Evolutionary conservation across 305 asterid species (phyloP), one percentile per base, ranked within the genome.

Genomic region (Fraxinus nigra): DNA sequence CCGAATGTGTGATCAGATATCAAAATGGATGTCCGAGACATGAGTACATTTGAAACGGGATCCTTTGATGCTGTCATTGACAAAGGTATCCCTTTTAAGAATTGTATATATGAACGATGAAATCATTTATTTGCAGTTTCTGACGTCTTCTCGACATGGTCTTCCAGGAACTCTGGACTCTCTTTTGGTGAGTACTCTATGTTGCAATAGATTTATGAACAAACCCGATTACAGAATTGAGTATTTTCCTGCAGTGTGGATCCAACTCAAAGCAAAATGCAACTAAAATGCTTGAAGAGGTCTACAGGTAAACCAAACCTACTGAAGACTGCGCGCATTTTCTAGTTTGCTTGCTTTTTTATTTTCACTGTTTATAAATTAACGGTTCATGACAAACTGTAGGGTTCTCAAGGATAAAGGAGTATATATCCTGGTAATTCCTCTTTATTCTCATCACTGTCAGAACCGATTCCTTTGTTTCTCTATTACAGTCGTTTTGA

Each of bases 391-490:
- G 88, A 84, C 87, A 86, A 89, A 89, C 86, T 88, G 87, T 92
- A 93, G 96, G 97, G 95, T 93, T 76, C 94, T 93, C 81, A 88
- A 92, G 93, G 92, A 93, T 86, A 86, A 90, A 85, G 96, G 97
- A 89, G 90, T 88, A 43, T 93, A 93, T 81, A 84, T 93, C 86
- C 93, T 93, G 92, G 97, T 92, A 91, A 85, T 34, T 77, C 54
- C 40, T 22, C 73, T 79, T 14, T 20, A 65, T 84, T 80, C 76
- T 81, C 37, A 14, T 77, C 38, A 78, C 79, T 73, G 77, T 35
- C 30, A 70, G 32, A 40, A 65, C 30, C 28, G 26, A 75, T 79
- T 80, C 61, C 75, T 75, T 63, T 54, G 28, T 70, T 81, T 10
- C 14, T 61, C 78, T 67, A 6, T 11, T 26, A 32, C 54, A 28